Percentiles rank a stretch among this genome's conserved stretches.
Evolutionary conservation across 345 rosid species (phyloP).

Genomic region (Cardamine occulta): DNA sequence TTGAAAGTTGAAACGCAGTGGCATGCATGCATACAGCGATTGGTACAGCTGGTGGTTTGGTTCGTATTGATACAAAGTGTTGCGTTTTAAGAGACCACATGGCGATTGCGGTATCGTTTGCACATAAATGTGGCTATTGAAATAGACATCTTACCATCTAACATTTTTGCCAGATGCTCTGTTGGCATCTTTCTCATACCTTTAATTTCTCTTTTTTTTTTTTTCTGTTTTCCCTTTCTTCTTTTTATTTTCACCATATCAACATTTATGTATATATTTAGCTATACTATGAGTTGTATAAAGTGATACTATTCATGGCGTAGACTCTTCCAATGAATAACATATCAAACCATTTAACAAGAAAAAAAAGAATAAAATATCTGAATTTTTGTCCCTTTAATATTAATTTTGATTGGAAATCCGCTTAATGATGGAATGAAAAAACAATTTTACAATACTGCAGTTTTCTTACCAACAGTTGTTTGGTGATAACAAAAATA

Average conservation of each 20-base stretch:
- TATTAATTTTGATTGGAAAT: background rate
- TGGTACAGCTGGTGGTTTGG: conserved; percentile 40
- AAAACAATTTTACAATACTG: background rate
- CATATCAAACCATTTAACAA: background rate
- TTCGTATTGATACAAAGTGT: conserved; percentile 37
- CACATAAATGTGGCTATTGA: conserved; percentile 42
- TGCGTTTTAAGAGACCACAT: conserved; percentile 47
- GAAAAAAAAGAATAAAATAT: background rate
- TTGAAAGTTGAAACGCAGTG: conserved; percentile 25
- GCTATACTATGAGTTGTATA: conserved; percentile 6
- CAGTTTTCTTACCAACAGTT: background rate
- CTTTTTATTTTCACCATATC: conserved; percentile 1
- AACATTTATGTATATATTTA: background rate
- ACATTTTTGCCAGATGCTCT: conserved; percentile 38
- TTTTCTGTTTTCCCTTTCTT: background rate
- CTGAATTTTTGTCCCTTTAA: background rate
- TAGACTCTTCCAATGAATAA: background rate
- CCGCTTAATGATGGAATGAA: background rate
- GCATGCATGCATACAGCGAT: conserved; percentile 33
- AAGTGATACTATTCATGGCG: background rate
- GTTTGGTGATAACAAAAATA: background rate
- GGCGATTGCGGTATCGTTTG: conserved; percentile 44
- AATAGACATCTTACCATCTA: conserved; percentile 44
- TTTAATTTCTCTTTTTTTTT: conserved; percentile 22
- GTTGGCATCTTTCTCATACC: conserved; percentile 36